Evolutionary conservation across 176 grass and related monocot species (phyloP).

Genomic region (Triticum turgidum): DNA sequence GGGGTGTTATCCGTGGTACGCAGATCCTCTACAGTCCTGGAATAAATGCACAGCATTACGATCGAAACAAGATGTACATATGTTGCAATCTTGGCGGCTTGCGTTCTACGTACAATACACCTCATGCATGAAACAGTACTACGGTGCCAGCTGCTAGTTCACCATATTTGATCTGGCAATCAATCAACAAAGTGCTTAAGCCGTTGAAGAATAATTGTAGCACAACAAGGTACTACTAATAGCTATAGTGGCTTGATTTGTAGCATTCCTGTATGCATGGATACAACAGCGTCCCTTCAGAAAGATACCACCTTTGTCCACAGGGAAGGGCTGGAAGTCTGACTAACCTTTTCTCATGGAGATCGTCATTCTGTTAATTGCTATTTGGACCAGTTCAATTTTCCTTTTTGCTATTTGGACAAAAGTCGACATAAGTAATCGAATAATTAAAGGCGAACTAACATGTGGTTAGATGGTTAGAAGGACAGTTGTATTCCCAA

Average conservation of each 20-base stretch:
- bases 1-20: background rate
- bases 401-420: too few species aligned
- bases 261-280: background rate
- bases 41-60: background rate
- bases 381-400: too few species aligned
- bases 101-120: background rate
- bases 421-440: too few species aligned
- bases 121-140: background rate
- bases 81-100: background rate
- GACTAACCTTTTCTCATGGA: too few species aligned
- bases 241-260: background rate
- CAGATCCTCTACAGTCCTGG: background rate
- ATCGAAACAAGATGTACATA: background rate
- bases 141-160: background rate
- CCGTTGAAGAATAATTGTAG: background rate
- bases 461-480: too few species aligned
- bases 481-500: too few species aligned
- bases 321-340: too few species aligned
- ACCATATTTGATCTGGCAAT: background rate
- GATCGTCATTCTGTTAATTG: too few species aligned
- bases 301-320: background rate
- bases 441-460: too few species aligned
- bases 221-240: background rate
- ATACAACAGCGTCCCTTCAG: too few species aligned
- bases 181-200: constrained; percentile 1